Evolutionary conservation across 2,329 filamentous ascomycete genomes (phyloP).

Genomic region (Neonectria magnoliae): DNA sequence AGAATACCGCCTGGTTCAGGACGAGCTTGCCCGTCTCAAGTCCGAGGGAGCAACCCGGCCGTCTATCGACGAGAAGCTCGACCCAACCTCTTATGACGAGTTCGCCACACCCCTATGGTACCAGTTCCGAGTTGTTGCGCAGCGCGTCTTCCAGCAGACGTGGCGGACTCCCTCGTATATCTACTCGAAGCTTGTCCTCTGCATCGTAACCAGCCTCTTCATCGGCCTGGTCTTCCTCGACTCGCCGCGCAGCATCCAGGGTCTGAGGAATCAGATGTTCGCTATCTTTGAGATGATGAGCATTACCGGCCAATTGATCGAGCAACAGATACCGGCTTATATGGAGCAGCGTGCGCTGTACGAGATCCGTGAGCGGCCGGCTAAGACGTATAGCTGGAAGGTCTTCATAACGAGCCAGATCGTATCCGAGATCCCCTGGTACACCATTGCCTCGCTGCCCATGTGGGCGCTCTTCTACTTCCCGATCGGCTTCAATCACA

Average conservation of each 20-base stretch:
- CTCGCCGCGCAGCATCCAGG: constrained; percentile 11
- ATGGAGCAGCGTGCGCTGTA: no score
- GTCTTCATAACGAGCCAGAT: constrained; percentile 82
- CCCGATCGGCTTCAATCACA: constrained; percentile 78
- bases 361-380: no score
- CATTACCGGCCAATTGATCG: no score
- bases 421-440: constrained; percentile 76
- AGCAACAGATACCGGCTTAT: no score
- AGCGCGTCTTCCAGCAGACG: constrained; percentile 84
- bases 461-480: constrained; percentile 87
- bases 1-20: constrained; percentile 63
- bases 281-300: no score
- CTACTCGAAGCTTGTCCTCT: constrained; percentile 73
- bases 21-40: constrained; percentile 65
- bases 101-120: constrained; percentile 64
- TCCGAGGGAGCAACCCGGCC: constrained; percentile 39
- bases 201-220: constrained; percentile 38
- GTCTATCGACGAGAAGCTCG: not conserved
- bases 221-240: constrained; percentile 16
- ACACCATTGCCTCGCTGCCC: not conserved
- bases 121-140: constrained; percentile 73
- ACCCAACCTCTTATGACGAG: constrained; percentile 5
- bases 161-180: constrained; percentile 91
- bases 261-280: constrained; percentile 61
- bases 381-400: no score